These are phyloP conservation scores for Friedmanniomyces simplex DNA, from an alignment of 495 filamentous ascomycete genomes.

Conservation along the genomic window DNA sequence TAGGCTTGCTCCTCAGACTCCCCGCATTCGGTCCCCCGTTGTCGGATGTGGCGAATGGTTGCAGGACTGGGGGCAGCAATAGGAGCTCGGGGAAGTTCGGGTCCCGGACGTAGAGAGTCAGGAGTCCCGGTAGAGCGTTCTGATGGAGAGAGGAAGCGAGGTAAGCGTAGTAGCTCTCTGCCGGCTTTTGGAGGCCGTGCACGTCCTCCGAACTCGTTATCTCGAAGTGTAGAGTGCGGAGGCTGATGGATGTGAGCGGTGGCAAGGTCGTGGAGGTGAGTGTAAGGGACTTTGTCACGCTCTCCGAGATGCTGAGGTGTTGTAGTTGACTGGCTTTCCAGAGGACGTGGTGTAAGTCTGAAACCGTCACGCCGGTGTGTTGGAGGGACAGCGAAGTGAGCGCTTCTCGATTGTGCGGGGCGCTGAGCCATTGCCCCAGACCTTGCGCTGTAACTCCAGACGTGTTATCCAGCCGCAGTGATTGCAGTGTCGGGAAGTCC, in stretches of 20 bases:
- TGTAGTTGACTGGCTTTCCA: conserved; percentile 49
- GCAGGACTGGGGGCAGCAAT: conserved; percentile 39
- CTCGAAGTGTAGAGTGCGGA: conserved; percentile 69
- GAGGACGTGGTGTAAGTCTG: conserved; percentile 54
- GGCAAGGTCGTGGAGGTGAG: conserved; percentile 40
- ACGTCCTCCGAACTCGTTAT: conserved; percentile 52
- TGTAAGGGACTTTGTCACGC: conserved; percentile 56
- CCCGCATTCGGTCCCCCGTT: background rate
- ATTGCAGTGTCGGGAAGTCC: conserved; percentile 58
- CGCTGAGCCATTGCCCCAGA: conserved; percentile 50
- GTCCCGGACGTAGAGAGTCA: conserved; percentile 75
- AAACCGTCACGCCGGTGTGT: conserved; percentile 54
- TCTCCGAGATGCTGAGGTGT: conserved; percentile 55
- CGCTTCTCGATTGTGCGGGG: conserved; percentile 32
- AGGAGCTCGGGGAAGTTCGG: conserved; percentile 69
- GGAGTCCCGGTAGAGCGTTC: conserved; percentile 61
- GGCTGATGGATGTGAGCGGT: conserved; percentile 52
- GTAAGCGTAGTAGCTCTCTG: conserved; percentile 71
- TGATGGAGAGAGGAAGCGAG: conserved; percentile 69
- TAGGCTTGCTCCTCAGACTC: conserved; percentile 3
- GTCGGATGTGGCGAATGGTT: background rate
- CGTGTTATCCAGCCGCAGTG: conserved; percentile 55
- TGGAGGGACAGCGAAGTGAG: conserved; percentile 54
- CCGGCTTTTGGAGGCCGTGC: conserved; percentile 47
- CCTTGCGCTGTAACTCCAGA: conserved; percentile 62